Conservation (phyloP, 495 filamentous ascomycete species). For the Neurospora africana region DNA sequence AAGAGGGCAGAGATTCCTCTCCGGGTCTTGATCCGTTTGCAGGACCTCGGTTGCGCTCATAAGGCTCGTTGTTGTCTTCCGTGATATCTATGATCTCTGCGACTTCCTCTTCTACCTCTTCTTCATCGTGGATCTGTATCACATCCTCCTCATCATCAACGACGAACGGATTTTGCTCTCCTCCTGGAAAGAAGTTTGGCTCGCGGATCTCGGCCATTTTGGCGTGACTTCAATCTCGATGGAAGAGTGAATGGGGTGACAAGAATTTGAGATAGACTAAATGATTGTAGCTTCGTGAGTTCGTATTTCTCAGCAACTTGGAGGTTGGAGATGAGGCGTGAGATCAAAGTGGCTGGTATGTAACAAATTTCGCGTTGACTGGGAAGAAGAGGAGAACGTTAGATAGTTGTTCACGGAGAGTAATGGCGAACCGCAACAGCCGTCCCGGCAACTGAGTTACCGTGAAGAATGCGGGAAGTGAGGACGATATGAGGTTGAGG, state of each 20-base stretch:
- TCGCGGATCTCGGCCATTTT: not conserved
- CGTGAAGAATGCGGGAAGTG: not conserved
- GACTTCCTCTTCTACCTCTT: not conserved
- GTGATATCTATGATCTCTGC: slow-evolving; percentile 8
- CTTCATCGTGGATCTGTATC: not conserved
- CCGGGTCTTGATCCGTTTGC: not conserved
- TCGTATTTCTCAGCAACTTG: too few relatives aligned
- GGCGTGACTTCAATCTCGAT: too few relatives aligned
- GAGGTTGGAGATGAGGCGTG: not conserved
- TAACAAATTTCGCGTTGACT: not conserved
- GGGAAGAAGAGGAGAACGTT: not conserved
- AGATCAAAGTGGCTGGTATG: not conserved
- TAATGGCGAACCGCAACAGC: not conserved
- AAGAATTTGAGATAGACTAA: too few relatives aligned
- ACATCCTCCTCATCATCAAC: not conserved
- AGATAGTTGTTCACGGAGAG: not conserved
- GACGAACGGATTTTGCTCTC: not conserved
- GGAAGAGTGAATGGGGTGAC: too few relatives aligned
- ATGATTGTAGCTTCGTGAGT: too few relatives aligned
- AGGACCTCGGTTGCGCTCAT: accelerated
- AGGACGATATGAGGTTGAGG: not conserved
- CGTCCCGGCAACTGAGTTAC: not conserved
- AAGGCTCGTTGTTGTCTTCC: not conserved
- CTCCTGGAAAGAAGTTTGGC: not conserved
- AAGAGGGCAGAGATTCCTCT: accelerated